Percentiles rank a stretch among this genome's conserved stretches.
Evolutionary conservation across 23 red algal species (phyloP).

Genomic region (Chondrus crispus): DNA sequence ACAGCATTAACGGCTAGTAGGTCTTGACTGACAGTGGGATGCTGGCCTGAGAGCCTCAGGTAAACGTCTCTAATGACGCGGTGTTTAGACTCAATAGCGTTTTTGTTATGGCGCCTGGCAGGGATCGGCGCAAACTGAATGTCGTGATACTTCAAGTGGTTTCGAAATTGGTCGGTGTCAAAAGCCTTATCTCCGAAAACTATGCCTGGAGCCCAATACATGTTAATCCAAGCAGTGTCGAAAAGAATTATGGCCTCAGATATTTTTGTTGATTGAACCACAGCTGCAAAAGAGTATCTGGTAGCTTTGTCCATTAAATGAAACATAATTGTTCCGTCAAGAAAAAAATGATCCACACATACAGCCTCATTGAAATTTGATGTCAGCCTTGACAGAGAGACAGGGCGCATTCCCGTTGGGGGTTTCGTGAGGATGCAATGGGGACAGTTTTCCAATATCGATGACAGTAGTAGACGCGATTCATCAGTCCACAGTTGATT

Average conservation of each 20-base stretch:
- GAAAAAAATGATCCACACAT: background rate
- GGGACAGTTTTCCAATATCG: background rate
- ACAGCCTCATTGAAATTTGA: background rate
- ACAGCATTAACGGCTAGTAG: background rate
- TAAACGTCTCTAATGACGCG: background rate
- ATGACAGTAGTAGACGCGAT: background rate
- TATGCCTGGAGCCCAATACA: background rate
- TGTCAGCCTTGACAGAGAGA: background rate
- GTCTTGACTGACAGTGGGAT: background rate
- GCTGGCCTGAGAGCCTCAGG: background rate
- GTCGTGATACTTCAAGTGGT: background rate
- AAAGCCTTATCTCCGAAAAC: background rate
- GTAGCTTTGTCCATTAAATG: background rate
- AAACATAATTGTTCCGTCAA: background rate
- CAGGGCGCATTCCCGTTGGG: background rate
- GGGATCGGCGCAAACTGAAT: background rate
- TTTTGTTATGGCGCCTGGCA: background rate
- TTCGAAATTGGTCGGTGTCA: background rate
- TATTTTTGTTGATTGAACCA: background rate
- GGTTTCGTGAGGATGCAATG: background rate
- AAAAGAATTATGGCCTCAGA: background rate
- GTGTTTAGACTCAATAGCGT: background rate
- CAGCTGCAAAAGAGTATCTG: background rate
- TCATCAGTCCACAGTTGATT: background rate
- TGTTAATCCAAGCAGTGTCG: background rate